Conservation (phyloP, 441 rosid species). For the Populus hybrid region DNA sequence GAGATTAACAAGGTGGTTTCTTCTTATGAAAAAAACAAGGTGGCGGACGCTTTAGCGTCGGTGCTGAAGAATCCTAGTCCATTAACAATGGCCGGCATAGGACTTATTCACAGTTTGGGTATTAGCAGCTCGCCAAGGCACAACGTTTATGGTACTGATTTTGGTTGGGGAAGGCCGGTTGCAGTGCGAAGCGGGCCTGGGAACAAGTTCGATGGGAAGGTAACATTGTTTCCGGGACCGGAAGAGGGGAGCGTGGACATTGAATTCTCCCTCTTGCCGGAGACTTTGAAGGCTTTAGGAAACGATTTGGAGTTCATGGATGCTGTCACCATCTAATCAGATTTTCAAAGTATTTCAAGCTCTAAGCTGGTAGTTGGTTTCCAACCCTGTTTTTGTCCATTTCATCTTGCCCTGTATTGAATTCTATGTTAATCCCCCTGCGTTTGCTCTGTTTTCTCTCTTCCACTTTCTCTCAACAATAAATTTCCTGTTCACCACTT, state of each 20-base stretch:
- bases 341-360: not conserved
- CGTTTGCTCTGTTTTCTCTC: too few species aligned
- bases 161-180: constrained; percentile 50
- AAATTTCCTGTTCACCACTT: too few species aligned
- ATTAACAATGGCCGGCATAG: rapidly evolving
- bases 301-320: constrained; percentile 22
- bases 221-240: constrained; percentile 19
- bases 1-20: constrained; percentile 19
- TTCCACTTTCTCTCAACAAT: too few species aligned
- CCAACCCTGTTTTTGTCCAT: too few species aligned
- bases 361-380: too few species aligned
- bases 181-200: constrained; percentile 28
- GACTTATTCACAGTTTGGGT: not conserved
- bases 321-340: not conserved
- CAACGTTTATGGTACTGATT: constrained; percentile 36
- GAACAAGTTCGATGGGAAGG: constrained; percentile 19
- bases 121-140: constrained; percentile 32
- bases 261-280: constrained; percentile 20
- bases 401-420: too few species aligned
- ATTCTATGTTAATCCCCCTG: too few species aligned
- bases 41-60: not conserved
- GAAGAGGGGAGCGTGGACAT: constrained; percentile 41
- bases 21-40: not conserved
- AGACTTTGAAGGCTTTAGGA: constrained; percentile 13
- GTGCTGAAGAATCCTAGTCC: constrained; percentile 17